These are phyloP conservation scores for Penicillium arizonense DNA, from an alignment of 495 filamentous ascomycete genomes.

Conservation along the genomic window DNA sequence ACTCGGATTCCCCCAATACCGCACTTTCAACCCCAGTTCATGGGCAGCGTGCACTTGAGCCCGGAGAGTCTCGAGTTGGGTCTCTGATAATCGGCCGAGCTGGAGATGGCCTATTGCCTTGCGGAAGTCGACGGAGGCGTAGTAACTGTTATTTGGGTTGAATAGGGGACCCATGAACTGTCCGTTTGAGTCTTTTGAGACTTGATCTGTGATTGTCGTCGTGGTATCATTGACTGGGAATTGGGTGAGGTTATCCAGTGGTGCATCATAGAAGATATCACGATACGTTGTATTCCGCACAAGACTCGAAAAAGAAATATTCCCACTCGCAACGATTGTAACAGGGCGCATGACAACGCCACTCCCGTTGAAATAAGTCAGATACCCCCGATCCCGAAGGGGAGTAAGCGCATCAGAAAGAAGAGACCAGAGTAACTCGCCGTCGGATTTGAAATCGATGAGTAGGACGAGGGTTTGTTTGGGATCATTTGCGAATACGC, in stretches of 20 bases:
- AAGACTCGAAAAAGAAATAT: conserved; percentile 48
- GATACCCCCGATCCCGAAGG: conserved; percentile 55
- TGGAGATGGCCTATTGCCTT: conserved; percentile 34
- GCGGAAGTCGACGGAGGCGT: conserved; percentile 44
- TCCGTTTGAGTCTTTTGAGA: background rate
- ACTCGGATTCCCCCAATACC: conserved; percentile 68
- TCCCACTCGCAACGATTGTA: conserved; percentile 70
- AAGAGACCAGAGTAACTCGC: conserved; percentile 44
- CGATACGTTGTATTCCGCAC: conserved; percentile 46
- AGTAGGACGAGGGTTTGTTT: conserved; percentile 29
- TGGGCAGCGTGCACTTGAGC: conserved; percentile 59
- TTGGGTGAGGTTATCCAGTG: conserved; percentile 43
- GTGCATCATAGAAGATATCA: conserved; percentile 72
- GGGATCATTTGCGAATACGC: conserved; percentile 55
- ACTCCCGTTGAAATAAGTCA: conserved; percentile 55
- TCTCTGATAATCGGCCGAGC: conserved; percentile 27
- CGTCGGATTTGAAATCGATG: conserved; percentile 36
- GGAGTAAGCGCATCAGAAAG: conserved; percentile 49
- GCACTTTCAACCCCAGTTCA: conserved; percentile 54
- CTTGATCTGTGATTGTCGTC: background rate
- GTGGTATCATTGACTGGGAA: background rate
- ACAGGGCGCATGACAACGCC: conserved; percentile 49
- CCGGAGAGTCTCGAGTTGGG: conserved; percentile 55
- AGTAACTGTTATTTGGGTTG: conserved; percentile 35
- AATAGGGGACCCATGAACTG: conserved; percentile 5